Evolutionary conservation across 2,329 filamentous ascomycete species (phyloP).

Genomic region (Venturia effusa): DNA sequence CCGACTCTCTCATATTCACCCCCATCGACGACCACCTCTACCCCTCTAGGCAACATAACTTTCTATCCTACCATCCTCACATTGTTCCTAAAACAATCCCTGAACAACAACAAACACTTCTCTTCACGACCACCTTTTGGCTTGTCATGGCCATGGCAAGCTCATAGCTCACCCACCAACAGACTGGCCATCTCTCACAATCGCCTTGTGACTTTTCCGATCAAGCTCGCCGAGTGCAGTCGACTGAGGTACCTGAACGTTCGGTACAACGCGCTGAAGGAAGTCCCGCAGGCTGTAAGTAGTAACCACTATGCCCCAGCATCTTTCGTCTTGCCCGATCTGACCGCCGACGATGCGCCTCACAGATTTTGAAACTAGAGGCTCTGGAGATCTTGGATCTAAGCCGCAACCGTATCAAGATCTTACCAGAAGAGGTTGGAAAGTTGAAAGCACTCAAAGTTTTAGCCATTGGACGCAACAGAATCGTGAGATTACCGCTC

Average conservation of each 20-base stretch:
- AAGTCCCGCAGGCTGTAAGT: slow-evolving; percentile 55
- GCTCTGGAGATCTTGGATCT: slow-evolving; percentile 89
- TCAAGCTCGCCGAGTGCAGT: slow-evolving; percentile 63
- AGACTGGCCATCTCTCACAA: slow-evolving; percentile 78
- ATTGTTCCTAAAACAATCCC: background rate
- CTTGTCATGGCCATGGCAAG: slow-evolving; percentile 1
- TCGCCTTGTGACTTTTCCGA: slow-evolving; percentile 57
- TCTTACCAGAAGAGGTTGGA: slow-evolving; percentile 67
- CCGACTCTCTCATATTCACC: background rate
- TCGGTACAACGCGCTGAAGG: slow-evolving; percentile 60
- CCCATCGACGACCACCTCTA: background rate
- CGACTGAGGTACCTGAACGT: slow-evolving; percentile 73
- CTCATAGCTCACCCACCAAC: slow-evolving; percentile 17
- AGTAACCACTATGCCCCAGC: background rate
- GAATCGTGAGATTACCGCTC: slow-evolving; percentile 71
- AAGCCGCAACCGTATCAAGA: slow-evolving; percentile 72
- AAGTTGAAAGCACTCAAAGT: slow-evolving; percentile 81
- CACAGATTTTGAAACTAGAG: slow-evolving; percentile 70
- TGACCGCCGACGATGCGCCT: slow-evolving; percentile 17
- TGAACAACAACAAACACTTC: background rate
- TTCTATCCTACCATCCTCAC: background rate
- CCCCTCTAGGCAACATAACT: background rate
- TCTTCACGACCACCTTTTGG: background rate
- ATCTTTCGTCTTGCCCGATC: background rate
- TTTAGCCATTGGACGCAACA: slow-evolving; percentile 76